phyloP scores from a whole-genome alignment of 1,284 basidiomycete genomes.

The Golubevia pallescens region DNA sequence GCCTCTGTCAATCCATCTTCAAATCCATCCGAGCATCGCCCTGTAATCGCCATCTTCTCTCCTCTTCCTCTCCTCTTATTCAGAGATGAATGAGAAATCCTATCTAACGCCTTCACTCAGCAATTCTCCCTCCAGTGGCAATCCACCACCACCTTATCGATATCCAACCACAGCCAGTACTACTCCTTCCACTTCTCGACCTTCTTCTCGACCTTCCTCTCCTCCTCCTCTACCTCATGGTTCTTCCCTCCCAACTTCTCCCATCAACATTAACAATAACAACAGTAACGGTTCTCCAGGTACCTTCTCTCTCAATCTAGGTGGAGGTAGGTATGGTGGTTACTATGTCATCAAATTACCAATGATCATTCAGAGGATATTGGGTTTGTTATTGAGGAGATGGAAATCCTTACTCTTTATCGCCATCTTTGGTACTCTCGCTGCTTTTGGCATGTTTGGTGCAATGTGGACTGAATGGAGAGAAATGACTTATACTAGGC shows the following conservation, averaged over 20 bases:
- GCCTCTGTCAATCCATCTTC: too few species aligned
- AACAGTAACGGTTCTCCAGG: conserved; percentile 37
- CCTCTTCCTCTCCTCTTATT: too few species aligned
- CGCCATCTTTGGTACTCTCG: conserved; percentile 35
- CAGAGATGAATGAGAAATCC: too few species aligned
- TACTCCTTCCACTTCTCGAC: conserved; percentile 38
- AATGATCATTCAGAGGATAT: conserved; percentile 26
- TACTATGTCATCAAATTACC: conserved; percentile 46
- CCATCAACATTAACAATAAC: conserved; percentile 13
- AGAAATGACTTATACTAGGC: conserved; percentile 61
- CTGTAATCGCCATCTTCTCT: too few species aligned
- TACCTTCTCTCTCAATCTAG: conserved; percentile 47
- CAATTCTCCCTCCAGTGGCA: neutral
- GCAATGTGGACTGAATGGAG: conserved; percentile 61
- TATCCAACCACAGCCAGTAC: conserved; percentile 41
- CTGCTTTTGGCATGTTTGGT: conserved; percentile 50
- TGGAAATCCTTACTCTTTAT: conserved; percentile 59
- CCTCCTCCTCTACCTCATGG: conserved; percentile 24
- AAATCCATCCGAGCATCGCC: too few species aligned
- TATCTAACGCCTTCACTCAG: neutral
- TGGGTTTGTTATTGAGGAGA: conserved; percentile 36
- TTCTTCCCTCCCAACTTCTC: neutral
- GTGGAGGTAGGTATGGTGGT: conserved; percentile 32
- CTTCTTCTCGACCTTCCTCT: conserved; percentile 37
- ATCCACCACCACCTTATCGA: conserved; percentile 41